Base-by-base conservation (phyloP, 768 basidiomycete species). In the Phaffia tasmanica region DNA sequence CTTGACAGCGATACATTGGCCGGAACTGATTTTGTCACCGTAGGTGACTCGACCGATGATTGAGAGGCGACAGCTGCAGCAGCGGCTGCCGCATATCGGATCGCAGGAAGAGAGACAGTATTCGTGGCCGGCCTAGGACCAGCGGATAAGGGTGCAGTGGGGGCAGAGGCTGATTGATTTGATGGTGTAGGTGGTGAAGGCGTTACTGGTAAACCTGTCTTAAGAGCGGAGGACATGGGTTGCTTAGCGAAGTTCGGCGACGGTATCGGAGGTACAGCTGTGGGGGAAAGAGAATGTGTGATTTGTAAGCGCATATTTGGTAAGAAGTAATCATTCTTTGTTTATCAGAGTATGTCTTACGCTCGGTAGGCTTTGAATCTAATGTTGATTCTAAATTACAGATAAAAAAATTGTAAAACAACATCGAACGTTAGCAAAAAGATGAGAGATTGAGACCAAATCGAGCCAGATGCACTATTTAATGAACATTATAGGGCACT, bases 71-170 rank as follows among this genome's bases (percentile, higher is more conserved):
- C 80, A 6, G 82, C 82, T 7, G 82, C 82, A 0, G 90, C 92
- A 2, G 91, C 93, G 0, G 90, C 91, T n/a, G 89, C 84, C 42
- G 94, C 86, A 74, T 95, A 95, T 59, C 87, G 82, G 73, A 93
- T 88, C 16, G 90, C 87, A 54, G 89, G 87, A 65, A 89, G 76
- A 25, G 75, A 63, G 0, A 72, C 71, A 4, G 74, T 65, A 5
- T 72, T 68, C 21, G 73, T 18, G 6, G 69, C 62, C 0, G 72
- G 2, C 63, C 68, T 2, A 70, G 67, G 6, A 32, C 25, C 0
- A 63, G 56, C 1, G 35, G 67, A 27, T 46, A 55, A 14, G 61
- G 70, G 11, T 11, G 11, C 35, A 57, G 70, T 57, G 58, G 70
- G 1, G 70, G 68, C 4, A 11, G 35, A 42, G 35, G 35, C 11